phyloP scores from a whole-genome alignment of 495 filamentous ascomycete genomes.

The Entonaema liquescens region DNA sequence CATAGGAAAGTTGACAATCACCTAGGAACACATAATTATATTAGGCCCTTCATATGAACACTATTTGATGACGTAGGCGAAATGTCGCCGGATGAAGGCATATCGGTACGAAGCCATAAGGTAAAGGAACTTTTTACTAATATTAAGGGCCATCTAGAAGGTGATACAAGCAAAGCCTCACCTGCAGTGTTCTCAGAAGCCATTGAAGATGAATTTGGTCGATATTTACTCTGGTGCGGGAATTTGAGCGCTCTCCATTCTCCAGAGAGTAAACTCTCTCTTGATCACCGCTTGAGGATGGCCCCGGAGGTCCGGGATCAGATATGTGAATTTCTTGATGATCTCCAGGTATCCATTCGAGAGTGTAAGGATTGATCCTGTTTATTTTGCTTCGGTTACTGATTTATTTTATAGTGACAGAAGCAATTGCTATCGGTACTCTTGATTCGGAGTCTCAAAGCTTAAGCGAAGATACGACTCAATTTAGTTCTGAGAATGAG shows the following conservation, averaged over 20 bases:
- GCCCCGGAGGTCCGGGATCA: not conserved
- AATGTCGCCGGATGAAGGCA: not conserved
- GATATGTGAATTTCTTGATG: not conserved
- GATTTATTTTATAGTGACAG: not conserved
- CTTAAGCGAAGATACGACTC: not conserved
- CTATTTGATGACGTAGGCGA: not conserved
- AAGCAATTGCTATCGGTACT: not conserved
- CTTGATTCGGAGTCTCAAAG: not conserved
- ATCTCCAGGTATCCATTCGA: not conserved
- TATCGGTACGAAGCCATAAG: not conserved
- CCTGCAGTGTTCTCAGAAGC: not conserved
- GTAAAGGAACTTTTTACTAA: not conserved
- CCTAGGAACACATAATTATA: not conserved
- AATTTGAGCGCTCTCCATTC: not conserved
- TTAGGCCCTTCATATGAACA: not conserved
- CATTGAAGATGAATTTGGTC: not conserved
- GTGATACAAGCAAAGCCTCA: not conserved
- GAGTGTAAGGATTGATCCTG: not conserved
- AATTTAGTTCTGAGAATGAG: not conserved
- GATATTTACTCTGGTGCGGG: not conserved
- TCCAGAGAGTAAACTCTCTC: not conserved
- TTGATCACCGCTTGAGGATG: not conserved
- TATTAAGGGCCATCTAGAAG: not conserved
- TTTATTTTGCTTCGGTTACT: not conserved
- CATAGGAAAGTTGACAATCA: not conserved